These are phyloP conservation scores for Fraxinus xanthoxyloides DNA, from an alignment of 305 asterid species.

Conservation along the genomic window DNA sequence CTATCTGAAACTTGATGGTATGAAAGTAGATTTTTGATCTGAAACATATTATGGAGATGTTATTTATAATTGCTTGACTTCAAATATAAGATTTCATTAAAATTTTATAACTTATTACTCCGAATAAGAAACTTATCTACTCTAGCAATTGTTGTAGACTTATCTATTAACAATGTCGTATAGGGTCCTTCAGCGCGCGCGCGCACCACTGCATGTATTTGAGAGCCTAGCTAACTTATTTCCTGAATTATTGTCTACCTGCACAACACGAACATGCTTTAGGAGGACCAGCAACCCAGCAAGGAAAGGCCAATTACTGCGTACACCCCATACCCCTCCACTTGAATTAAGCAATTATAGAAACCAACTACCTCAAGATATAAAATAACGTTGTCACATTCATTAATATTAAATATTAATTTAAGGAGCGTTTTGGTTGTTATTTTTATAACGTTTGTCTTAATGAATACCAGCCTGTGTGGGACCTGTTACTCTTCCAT, in stretches of 20 bases:
- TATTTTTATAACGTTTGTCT: neutral
- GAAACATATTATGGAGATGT: too few species aligned
- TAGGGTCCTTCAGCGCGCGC: too few species aligned
- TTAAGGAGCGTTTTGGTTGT: conserved; percentile 19
- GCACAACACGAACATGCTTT: neutral
- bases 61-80: too few species aligned
- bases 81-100: too few species aligned
- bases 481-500: neutral
- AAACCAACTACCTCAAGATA: conserved; percentile 11
- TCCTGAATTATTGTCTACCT: neutral
- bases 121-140: too few species aligned
- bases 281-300: neutral
- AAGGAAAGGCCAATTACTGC: neutral
- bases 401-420: conserved; percentile 23
- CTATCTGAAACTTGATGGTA: too few species aligned
- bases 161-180: too few species aligned
- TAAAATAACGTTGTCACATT: neutral
- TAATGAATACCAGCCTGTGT: neutral
- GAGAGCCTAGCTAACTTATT: neutral
- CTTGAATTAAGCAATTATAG: neutral
- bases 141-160: too few species aligned
- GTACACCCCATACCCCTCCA: neutral
- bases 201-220: too few species aligned
- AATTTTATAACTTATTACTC: too few species aligned
- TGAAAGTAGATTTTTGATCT: too few species aligned